Conservation (phyloP, 2,329 filamentous ascomycete species). For the Penicillium sp. region DNA sequence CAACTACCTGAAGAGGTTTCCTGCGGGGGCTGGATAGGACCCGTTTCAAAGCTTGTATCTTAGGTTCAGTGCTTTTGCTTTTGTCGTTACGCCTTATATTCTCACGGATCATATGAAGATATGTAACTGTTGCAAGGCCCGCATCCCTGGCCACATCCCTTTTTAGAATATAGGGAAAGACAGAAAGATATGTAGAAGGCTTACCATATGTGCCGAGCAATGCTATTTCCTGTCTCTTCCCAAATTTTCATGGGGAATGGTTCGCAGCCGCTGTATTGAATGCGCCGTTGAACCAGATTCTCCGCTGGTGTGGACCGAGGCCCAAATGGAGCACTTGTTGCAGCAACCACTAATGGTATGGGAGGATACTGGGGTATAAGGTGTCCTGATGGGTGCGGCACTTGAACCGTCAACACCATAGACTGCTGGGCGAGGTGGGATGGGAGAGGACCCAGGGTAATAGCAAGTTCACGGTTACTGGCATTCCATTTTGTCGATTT, state of each 20-base stretch:
- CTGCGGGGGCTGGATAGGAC: slow-evolving; percentile 24
- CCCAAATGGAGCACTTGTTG: slow-evolving; percentile 46
- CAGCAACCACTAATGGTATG: slow-evolving; percentile 47
- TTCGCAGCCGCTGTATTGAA: slow-evolving; percentile 30
- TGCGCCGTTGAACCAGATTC: slow-evolving; percentile 48
- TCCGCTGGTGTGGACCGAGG: slow-evolving; percentile 37
- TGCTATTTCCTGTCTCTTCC: slow-evolving; percentile 65
- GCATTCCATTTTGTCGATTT: slow-evolving; percentile 26
- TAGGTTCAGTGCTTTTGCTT: slow-evolving; percentile 18
- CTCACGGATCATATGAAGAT: slow-evolving; percentile 27
- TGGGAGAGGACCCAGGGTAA: slow-evolving; percentile 27
- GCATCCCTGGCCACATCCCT: slow-evolving; percentile 43
- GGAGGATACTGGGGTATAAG: neutral
- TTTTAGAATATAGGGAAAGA: slow-evolving; percentile 3
- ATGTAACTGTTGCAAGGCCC: slow-evolving; percentile 49
- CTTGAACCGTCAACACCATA: slow-evolving; percentile 24
- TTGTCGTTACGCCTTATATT: slow-evolving; percentile 23
- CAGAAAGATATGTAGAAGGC: slow-evolving; percentile 2
- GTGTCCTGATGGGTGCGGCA: slow-evolving; percentile 17
- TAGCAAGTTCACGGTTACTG: slow-evolving; percentile 28
- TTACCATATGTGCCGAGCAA: slow-evolving; percentile 63
- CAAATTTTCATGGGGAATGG: slow-evolving; percentile 42
- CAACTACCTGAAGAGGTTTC: slow-evolving; percentile 45
- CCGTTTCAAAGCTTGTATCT: slow-evolving; percentile 27
- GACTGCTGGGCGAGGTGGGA: slow-evolving; percentile 19